A percentile compares a stretch with the other conserved stretches of the same genome.
Evolutionary conservation across 2,329 filamentous ascomycete genomes (phyloP).

Genomic region (Parastagonospora nodorum): DNA sequence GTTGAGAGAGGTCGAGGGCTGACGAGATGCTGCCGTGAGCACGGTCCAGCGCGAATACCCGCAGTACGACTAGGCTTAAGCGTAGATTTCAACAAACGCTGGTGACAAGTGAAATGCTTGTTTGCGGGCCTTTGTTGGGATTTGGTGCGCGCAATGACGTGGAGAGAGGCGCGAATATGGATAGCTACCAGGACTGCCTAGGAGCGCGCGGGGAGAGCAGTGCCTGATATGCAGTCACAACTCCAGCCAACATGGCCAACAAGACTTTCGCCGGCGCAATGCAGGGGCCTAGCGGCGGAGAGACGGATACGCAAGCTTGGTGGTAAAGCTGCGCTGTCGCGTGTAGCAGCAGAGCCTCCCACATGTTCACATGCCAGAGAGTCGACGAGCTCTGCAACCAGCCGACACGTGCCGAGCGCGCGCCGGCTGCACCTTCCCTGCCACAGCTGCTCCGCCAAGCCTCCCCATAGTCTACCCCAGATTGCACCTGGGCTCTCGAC

Average conservation of each 20-base stretch:
- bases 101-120: not conserved
- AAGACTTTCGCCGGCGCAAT: constrained; percentile 3
- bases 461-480: constrained; percentile 4
- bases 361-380: constrained; percentile 7
- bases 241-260: constrained; percentile 12
- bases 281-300: not conserved
- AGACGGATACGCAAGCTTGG: not conserved
- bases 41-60: not conserved
- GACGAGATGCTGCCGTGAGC: constrained; percentile 2
- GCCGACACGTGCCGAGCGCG: constrained; percentile 3
- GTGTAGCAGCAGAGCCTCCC: not conserved
- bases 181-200: not conserved
- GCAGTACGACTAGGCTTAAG: not conserved
- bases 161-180: constrained; percentile 4
- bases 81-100: not conserved
- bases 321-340: too few species aligned
- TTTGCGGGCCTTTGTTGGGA: constrained; percentile 7
- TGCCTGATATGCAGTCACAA: constrained; percentile 17
- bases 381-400: not conserved
- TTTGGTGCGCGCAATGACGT: constrained; percentile 20
- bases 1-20: constrained; percentile 1
- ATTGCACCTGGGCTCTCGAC: not conserved
- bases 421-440: not conserved
- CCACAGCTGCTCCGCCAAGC: not conserved
- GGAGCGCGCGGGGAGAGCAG: constrained; percentile 3